Conservation (phyloP, 225 moss, liverwort and hornwort genomes). For the Antitrichia curtipendula region DNA sequence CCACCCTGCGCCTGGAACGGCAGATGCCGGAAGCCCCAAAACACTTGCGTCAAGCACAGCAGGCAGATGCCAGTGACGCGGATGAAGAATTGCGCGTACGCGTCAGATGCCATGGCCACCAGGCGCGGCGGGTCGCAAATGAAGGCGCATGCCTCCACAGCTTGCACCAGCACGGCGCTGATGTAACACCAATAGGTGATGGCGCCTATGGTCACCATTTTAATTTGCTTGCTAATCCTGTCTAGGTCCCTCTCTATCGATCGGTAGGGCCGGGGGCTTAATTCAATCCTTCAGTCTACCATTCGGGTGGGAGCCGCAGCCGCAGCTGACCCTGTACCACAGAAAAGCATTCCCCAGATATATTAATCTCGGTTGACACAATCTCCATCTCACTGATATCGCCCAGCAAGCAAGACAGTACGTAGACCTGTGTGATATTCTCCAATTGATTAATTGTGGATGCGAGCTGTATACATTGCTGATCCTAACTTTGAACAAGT, state of each 20-base stretch:
- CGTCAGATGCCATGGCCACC: background rate
- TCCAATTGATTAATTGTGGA: background rate
- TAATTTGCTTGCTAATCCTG: background rate
- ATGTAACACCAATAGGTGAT: slow-evolving; percentile 28
- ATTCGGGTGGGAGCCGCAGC: background rate
- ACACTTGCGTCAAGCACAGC: slow-evolving; percentile 6
- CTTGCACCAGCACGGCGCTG: slow-evolving; percentile 9
- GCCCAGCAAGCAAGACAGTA: background rate
- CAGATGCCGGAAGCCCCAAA: slow-evolving; percentile 21
- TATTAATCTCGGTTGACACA: background rate
- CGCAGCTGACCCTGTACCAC: background rate
- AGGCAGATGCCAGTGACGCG: slow-evolving; percentile 16
- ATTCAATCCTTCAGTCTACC: background rate
- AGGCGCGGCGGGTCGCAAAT: background rate
- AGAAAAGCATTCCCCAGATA: background rate
- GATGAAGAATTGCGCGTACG: slow-evolving; percentile 17
- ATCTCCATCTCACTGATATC: background rate
- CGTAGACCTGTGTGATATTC: background rate
- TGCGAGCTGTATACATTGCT: background rate
- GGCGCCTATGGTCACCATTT: background rate
- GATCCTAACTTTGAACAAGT: background rate
- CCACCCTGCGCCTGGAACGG: slow-evolving; percentile 1
- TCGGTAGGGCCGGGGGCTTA: background rate
- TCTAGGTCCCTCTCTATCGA: background rate
- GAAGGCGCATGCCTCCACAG: background rate